Base-by-base conservation (phyloP, 495 filamentous ascomycete species). In the Hypoxylon intermedium region DNA sequence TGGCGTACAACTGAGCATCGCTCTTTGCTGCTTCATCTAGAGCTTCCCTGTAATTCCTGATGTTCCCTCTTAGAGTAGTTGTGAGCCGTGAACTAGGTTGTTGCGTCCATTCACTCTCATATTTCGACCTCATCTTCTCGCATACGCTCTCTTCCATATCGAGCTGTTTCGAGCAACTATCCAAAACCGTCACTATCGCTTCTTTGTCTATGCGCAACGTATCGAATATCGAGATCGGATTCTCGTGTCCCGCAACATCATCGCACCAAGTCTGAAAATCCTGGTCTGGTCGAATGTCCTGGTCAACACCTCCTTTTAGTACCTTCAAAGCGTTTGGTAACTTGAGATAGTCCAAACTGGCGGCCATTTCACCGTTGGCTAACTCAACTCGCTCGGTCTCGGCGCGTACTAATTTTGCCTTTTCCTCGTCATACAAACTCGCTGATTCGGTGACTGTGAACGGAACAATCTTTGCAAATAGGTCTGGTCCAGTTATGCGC, bases 81-180 rank as follows among this genome's bases (percentile, higher is more conserved):
- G 93, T 98, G 18, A 98, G 82, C 58, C 91, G 80, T 26, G 88
- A 89, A 68, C 92, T 97, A 18, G 95, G 95, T 66, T 98, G 94
- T 71, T 98, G 94, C 15, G 90, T 97, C 94, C 94, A 98, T 40
- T 97, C 94, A 9, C 79, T 82, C 24, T 94, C 93, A 71, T 97
- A 97, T 73, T 98, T 98, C 2, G 92, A 95, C 45, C 94, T 85
- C 94, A 98, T 98, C 79, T 97, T 97, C 75, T 98, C 94, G 72
- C 94, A 98, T 5, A 98, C 92, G 51, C 89, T 94, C 76, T 97
- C 95, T 72, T 98, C 94, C 84, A 93, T 87, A 64, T 98, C 94
- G 7, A 98, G 70, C 65, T 93, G 89, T 66, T 94, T 96, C 34
- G 84, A 88, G 67, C 89, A 90, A 54, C 82, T 81, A 60, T 96